phyloP scores from a whole-genome alignment of 2,329 filamentous ascomycete genomes.

The Aspergillus pseudoterreus region DNA sequence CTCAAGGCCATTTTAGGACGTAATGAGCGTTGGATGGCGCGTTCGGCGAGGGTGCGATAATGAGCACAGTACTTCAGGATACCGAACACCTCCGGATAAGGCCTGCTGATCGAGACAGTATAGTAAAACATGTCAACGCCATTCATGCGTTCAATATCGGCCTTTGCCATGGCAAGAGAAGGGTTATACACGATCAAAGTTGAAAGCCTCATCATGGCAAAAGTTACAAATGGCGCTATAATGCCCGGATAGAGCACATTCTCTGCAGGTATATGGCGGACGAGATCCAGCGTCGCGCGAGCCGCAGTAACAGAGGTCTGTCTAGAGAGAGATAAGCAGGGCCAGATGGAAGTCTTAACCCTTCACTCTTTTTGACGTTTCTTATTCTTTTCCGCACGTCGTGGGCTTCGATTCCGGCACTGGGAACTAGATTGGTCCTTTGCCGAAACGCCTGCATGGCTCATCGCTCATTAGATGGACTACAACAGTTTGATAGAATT shows the following conservation, averaged over 20 bases:
- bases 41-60: not conserved
- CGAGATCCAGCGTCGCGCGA: not conserved
- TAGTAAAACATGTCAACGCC: not conserved
- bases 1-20: not conserved
- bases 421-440: too few relatives aligned
- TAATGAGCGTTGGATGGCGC: not conserved
- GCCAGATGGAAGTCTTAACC: too few relatives aligned
- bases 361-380: too few relatives aligned
- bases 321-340: not conserved
- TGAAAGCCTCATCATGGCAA: not conserved
- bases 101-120: not conserved
- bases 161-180: not conserved
- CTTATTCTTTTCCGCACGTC: too few relatives aligned
- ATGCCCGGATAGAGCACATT: not conserved
- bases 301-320: not conserved
- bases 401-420: too few relatives aligned
- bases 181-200: not conserved
- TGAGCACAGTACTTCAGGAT: not conserved
- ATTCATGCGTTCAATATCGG: not conserved
- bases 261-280: constrained; percentile 1
- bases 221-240: not conserved
- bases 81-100: not conserved
- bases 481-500: too few relatives aligned
- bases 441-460: too few relatives aligned
- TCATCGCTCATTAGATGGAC: too few relatives aligned